Percentiles rank a stretch among this genome's conserved stretches.
These are phyloP conservation scores for Microbotryum intermedium DNA, from an alignment of 1,284 basidiomycete genomes.

Conservation along the genomic window DNA sequence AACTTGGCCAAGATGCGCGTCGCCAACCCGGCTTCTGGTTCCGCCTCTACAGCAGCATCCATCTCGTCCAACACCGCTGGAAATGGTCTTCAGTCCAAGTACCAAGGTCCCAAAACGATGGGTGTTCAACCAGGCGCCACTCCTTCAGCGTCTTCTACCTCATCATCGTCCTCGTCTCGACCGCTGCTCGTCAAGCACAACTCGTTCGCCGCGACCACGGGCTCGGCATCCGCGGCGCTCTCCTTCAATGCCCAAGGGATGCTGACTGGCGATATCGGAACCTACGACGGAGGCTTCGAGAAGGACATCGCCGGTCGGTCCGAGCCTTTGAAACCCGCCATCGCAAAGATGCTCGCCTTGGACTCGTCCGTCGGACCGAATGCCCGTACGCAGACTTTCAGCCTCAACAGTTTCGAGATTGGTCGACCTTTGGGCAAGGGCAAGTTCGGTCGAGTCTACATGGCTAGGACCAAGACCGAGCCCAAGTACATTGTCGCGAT, in stretches of 20 bases:
- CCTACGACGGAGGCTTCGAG: slow-evolving; percentile 79
- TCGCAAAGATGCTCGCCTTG: background rate
- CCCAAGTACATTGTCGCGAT: slow-evolving; percentile 91
- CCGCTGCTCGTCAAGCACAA: background rate
- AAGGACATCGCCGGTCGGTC: slow-evolving; percentile 69
- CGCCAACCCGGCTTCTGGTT: no score
- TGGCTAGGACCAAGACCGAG: slow-evolving; percentile 82
- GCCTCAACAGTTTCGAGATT: slow-evolving; percentile 79
- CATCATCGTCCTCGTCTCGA: background rate
- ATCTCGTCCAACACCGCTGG: background rate
- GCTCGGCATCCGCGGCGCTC: background rate
- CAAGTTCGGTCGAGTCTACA: slow-evolving; percentile 97
- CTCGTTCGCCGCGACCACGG: background rate
- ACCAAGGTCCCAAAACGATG: background rate
- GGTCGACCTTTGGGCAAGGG: slow-evolving; percentile 94
- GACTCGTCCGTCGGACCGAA: background rate
- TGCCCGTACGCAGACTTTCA: slow-evolving; percentile 51
- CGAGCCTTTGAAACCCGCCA: slow-evolving; percentile 42
- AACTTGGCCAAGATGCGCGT: no score
- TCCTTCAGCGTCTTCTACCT: background rate
- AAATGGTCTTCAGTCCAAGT: slow-evolving; percentile 17
- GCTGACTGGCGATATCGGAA: slow-evolving; percentile 54
- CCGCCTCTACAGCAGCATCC: background rate
- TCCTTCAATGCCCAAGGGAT: background rate
- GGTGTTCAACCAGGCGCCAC: no score